A percentile compares a stretch with the other conserved stretches of the same genome.
Evolutionary conservation across 352 stramenopile species (phyloP).

Genomic region (Globisporangium radiosum): DNA sequence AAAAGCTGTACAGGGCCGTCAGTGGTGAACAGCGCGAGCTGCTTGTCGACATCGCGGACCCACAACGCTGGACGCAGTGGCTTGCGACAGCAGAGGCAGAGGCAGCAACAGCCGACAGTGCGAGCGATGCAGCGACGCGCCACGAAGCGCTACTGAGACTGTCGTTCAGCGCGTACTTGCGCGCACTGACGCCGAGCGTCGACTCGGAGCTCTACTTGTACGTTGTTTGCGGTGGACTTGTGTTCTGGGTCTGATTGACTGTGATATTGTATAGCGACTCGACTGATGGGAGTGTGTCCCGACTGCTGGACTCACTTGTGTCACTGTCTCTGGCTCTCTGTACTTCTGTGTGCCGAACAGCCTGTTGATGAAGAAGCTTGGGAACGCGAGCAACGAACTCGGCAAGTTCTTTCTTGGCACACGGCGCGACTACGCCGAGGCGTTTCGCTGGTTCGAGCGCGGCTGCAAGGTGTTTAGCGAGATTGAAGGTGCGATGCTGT

Average conservation of each 20-base stretch:
- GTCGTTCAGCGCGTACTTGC: slow-evolving; percentile 64
- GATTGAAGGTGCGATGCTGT: slow-evolving; percentile 52
- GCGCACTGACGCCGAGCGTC: slow-evolving; percentile 46
- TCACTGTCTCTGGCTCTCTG: background rate
- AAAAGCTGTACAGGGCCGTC: slow-evolving; percentile 34
- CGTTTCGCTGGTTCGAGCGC: slow-evolving; percentile 75
- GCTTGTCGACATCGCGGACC: slow-evolving; percentile 8
- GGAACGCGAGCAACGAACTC: slow-evolving; percentile 81
- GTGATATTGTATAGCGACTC: slow-evolving; percentile 7
- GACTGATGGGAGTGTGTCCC: background rate
- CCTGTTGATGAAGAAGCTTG: slow-evolving; percentile 81
- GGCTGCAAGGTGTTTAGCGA: slow-evolving; percentile 74
- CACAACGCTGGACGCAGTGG: slow-evolving; percentile 1
- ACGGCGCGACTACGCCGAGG: slow-evolving; percentile 38
- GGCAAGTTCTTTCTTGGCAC: slow-evolving; percentile 60
- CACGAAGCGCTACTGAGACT: slow-evolving; percentile 30
- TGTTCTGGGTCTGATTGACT: background rate
- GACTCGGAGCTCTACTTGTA: slow-evolving; percentile 84
- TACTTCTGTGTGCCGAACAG: slow-evolving; percentile 21
- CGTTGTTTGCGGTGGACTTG: slow-evolving; percentile 11
- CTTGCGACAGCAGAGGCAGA: background rate
- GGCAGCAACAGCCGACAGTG: background rate
- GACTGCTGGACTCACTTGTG: background rate
- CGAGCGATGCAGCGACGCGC: no score
- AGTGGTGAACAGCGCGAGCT: slow-evolving; percentile 36